Conservation (phyloP, 192 early-diverging fungal genomes). For the Piromyces finnis region DNA sequence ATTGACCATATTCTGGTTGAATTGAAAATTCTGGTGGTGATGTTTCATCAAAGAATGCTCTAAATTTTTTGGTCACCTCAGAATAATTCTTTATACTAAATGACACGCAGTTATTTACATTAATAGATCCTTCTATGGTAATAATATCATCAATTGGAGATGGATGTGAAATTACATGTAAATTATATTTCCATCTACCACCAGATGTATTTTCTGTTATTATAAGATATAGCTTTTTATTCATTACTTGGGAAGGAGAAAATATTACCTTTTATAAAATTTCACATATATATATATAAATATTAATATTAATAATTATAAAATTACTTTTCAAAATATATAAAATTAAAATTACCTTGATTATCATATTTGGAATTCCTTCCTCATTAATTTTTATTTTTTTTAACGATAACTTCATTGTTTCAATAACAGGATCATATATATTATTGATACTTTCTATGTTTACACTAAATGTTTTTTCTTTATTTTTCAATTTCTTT, state of each 20-base stretch:
- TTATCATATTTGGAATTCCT: not conserved
- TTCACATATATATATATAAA: too few relatives aligned
- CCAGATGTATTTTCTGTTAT: not conserved
- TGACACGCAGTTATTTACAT: not conserved
- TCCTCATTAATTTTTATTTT: not conserved
- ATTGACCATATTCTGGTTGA: not conserved
- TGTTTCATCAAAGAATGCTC: not conserved
- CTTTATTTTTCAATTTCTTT: not conserved
- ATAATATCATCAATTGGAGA: not conserved
- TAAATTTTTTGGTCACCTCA: not conserved
- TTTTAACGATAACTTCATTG: not conserved
- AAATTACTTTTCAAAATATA: too few relatives aligned
- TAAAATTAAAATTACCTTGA: too few relatives aligned
- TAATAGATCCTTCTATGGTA: not conserved
- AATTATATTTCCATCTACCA: not conserved
- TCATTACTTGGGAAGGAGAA: not conserved
- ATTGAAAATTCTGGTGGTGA: not conserved
- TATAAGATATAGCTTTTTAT: not conserved
- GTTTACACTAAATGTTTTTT: not conserved
- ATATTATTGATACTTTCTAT: not conserved
- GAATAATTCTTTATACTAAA: not conserved
- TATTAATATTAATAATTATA: too few relatives aligned
- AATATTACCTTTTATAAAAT: not conserved
- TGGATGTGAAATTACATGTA: not conserved
- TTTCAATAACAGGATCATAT: not conserved